These are phyloP conservation scores for Silene uniflora DNA, from an alignment of 148 eudicot genomes.

Conservation along the genomic window DNA sequence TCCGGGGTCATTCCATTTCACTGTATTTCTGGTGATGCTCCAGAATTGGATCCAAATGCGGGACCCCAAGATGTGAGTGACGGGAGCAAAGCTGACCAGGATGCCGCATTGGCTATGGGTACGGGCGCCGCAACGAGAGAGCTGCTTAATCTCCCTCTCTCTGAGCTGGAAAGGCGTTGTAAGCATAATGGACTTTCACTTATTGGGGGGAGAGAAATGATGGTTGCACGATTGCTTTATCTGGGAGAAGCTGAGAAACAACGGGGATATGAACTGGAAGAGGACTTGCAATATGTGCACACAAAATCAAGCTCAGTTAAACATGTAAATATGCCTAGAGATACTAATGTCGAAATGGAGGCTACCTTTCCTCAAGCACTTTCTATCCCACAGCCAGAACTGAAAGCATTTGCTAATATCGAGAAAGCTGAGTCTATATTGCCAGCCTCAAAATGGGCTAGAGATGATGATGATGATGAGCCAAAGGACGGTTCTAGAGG, in stretches of 20 bases:
- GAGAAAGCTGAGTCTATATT: slow-evolving; percentile 52
- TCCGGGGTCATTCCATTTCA: slow-evolving; percentile 80
- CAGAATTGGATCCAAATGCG: slow-evolving; percentile 55
- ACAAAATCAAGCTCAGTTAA: slow-evolving; percentile 44
- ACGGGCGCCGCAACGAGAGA: slow-evolving; percentile 86
- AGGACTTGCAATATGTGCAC: slow-evolving; percentile 62
- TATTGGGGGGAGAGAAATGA: slow-evolving; percentile 87
- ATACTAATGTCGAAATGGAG: slow-evolving; percentile 42
- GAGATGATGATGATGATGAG: slow-evolving; percentile 79
- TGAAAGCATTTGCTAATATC: slow-evolving; percentile 43
- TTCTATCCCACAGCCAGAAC: slow-evolving; percentile 51
- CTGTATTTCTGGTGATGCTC: slow-evolving; percentile 81
- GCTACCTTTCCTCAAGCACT: slow-evolving; percentile 38
- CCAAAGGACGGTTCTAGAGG: slow-evolving; percentile 57
- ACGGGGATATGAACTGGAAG: slow-evolving; percentile 71
- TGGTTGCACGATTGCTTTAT: slow-evolving; percentile 91
- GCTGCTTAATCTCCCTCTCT: slow-evolving; percentile 71
- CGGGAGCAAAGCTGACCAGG: slow-evolving; percentile 58
- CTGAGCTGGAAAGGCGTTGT: slow-evolving; percentile 95
- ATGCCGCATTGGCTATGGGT: slow-evolving; percentile 90
- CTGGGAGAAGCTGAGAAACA: slow-evolving; percentile 95
- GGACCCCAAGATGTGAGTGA: slow-evolving; percentile 40
- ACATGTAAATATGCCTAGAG: slow-evolving; percentile 43
- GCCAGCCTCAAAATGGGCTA: slow-evolving; percentile 96
- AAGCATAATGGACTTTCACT: slow-evolving; percentile 95